A percentile compares a stretch with the other conserved stretches of the same genome.
These are phyloP conservation scores for Magnaporthales sp. DNA, from an alignment of 2,329 filamentous ascomycete genomes.

Conservation along the genomic window DNA sequence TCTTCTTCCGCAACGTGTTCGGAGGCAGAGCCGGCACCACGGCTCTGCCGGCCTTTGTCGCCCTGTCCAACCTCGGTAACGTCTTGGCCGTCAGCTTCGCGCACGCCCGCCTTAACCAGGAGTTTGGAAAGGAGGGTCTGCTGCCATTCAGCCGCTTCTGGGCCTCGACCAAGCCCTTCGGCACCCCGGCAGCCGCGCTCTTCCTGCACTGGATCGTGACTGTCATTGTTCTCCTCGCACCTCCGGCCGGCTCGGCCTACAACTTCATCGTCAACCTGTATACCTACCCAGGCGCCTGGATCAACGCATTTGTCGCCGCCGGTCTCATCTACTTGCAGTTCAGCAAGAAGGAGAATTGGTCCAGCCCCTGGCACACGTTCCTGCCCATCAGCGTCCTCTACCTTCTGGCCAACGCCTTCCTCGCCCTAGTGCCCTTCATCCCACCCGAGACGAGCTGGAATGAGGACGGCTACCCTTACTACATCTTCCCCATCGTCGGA, in stretches of 20 bases:
- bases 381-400: constrained; percentile 39
- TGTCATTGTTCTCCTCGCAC: constrained; percentile 37
- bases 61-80: constrained; percentile 52
- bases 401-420: constrained; percentile 40
- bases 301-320: constrained; percentile 20
- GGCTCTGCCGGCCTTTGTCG: constrained; percentile 51
- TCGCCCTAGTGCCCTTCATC: constrained; percentile 45
- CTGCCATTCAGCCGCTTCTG: constrained; percentile 58
- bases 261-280: constrained; percentile 50
- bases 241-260: constrained; percentile 34
- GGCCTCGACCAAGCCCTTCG: constrained; percentile 61
- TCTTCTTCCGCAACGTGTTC: constrained; percentile 49
- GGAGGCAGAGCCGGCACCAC: constrained; percentile 32
- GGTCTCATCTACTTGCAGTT: constrained; percentile 14
- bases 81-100: constrained; percentile 55
- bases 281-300: constrained; percentile 32
- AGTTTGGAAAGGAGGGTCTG: constrained; percentile 62
- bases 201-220: constrained; percentile 60
- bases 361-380: constrained; percentile 41
- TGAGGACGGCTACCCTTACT: constrained; percentile 44
- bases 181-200: constrained; percentile 50
- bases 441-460: constrained; percentile 39
- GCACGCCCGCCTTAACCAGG: constrained; percentile 51
- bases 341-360: constrained; percentile 34
- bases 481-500: constrained; percentile 46